Evolutionary conservation across 208 protist species (phyloP).

Genomic region (Polymyxa betae): DNA sequence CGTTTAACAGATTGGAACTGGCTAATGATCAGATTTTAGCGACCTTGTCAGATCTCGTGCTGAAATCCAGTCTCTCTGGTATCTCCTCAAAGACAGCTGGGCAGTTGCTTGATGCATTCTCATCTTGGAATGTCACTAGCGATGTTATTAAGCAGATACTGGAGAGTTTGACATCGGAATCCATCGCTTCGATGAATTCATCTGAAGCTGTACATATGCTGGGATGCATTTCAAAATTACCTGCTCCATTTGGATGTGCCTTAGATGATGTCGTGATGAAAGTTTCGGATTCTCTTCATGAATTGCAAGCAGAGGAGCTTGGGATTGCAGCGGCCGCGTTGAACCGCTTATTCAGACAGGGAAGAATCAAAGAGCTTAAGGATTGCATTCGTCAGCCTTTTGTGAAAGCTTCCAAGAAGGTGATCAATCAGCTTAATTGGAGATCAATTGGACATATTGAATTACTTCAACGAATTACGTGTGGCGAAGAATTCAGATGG

Average conservation of each 20-base stretch:
- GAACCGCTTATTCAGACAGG: not conserved
- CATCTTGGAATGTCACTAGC: not conserved
- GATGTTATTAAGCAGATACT: not conserved
- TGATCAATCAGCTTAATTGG: not conserved
- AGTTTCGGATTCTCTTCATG: not conserved
- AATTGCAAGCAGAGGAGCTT: not conserved
- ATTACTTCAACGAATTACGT: not conserved
- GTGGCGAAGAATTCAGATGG: not conserved
- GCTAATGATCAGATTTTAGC: not conserved
- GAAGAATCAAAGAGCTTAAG: not conserved
- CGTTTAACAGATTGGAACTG: not conserved
- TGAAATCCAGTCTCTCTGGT: not conserved
- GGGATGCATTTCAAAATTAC: not conserved
- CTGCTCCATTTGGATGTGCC: no score
- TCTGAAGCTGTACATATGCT: not conserved
- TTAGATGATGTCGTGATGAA: not conserved
- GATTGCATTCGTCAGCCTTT: not conserved
- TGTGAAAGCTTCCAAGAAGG: not conserved
- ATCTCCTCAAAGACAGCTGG: not conserved
- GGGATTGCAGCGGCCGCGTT: not conserved
- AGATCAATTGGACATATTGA: not conserved
- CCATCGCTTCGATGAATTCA: not conserved
- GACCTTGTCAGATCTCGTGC: not conserved
- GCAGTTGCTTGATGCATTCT: not conserved
- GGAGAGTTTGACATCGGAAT: not conserved